These are phyloP conservation scores for button mushroom (Agaricus bisporus) DNA, from an alignment of 768 basidiomycete genomes.

Conservation along the genomic window DNA sequence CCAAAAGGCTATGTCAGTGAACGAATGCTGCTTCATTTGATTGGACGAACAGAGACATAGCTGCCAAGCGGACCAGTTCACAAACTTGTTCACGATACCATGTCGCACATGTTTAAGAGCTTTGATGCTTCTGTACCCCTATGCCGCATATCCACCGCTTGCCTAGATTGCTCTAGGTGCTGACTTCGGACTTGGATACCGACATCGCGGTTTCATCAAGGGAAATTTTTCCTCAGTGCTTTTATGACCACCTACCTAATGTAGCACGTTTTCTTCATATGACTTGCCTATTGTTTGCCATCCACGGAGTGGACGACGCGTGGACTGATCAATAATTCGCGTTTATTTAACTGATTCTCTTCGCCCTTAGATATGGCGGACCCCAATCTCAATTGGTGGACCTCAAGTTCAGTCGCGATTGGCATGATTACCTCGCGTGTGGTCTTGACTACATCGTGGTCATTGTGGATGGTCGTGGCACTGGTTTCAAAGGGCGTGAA, in stretches of 20 bases:
- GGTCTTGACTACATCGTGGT: constrained; percentile 82
- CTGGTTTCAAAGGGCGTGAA: constrained; percentile 82
- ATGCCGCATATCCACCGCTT: neutral
- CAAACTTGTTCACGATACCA: neutral
- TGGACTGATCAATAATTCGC: neutral
- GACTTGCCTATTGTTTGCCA: neutral
- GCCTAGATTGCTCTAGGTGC: constrained; percentile 5
- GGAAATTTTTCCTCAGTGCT: too few species aligned
- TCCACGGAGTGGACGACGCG: too few species aligned
- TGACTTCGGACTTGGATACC: neutral
- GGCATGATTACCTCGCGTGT: constrained; percentile 84
- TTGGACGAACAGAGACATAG: too few species aligned
- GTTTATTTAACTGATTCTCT: neutral
- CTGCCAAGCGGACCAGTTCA: neutral
- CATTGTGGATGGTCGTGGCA: constrained; percentile 88
- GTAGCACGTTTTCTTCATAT: neutral
- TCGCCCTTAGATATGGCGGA: constrained; percentile 70
- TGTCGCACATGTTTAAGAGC: neutral
- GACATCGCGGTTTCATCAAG: too few species aligned
- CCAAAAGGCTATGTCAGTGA: neutral
- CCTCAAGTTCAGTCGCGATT: constrained; percentile 62
- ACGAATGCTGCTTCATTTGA: neutral
- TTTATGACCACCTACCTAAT: too few species aligned
- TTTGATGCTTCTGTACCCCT: neutral
- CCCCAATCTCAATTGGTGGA: constrained; percentile 80